A percentile compares a stretch with the other conserved stretches of the same genome.
Evolutionary conservation across 768 basidiomycete species (phyloP).

Genomic region (Dioszegia crocea): DNA sequence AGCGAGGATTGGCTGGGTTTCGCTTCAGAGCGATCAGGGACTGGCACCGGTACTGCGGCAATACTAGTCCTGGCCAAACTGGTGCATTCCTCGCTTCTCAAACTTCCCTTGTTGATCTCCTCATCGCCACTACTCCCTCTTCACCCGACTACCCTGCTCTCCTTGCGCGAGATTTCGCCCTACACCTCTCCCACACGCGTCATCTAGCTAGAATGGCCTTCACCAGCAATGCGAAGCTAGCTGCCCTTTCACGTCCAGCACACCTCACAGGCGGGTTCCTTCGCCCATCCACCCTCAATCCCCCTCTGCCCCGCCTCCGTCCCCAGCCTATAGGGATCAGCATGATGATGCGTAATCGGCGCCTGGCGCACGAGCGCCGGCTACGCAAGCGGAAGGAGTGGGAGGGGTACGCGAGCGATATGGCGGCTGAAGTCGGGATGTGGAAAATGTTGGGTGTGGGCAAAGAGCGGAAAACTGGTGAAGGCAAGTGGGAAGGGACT

Average conservation of each 20-base stretch:
- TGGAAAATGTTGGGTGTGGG: slow-evolving; percentile 15
- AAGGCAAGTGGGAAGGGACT: not conserved
- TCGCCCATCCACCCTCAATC: slow-evolving; percentile 62
- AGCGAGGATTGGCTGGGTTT: not conserved
- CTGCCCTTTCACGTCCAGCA: not conserved
- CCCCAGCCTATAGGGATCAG: slow-evolving; percentile 72
- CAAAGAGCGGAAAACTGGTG: not conserved
- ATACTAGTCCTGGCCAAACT: slow-evolving; percentile 14
- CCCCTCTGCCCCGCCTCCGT: slow-evolving; percentile 70
- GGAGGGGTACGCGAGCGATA: slow-evolving; percentile 18
- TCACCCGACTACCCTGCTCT: not conserved
- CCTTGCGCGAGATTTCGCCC: not conserved
- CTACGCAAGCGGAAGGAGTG: slow-evolving; percentile 33
- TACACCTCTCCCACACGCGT: not conserved
- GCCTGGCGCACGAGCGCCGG: slow-evolving; percentile 54
- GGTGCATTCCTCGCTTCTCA: slow-evolving; percentile 1
- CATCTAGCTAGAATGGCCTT: not conserved
- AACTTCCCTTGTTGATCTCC: slow-evolving; percentile 53
- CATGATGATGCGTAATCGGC: slow-evolving; percentile 62
- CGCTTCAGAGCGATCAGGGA: not conserved
- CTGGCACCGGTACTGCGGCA: not conserved
- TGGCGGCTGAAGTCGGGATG: slow-evolving; percentile 33
- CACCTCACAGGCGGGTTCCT: slow-evolving; percentile 64
- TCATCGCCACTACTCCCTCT: not conserved
- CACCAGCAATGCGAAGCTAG: not conserved